phyloP scores from a whole-genome alignment of 1,284 basidiomycete genomes.

The Lentinula novae-zelandiae region DNA sequence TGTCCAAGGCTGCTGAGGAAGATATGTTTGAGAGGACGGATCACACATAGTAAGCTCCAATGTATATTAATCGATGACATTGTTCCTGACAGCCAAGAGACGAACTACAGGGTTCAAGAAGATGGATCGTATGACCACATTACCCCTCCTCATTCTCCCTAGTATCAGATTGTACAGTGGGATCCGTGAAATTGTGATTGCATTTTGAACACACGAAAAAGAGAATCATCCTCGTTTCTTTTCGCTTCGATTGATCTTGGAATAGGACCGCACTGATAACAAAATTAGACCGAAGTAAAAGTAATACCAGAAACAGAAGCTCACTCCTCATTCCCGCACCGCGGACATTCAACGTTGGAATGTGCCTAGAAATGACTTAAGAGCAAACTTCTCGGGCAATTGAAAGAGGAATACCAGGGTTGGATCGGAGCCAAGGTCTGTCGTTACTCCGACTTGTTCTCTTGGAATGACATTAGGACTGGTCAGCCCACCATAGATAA shows the following conservation, averaged over 20 bases:
- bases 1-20: too few species aligned
- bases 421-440: constrained; percentile 87
- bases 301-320: constrained; percentile 23
- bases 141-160: constrained; percentile 12
- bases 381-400: constrained; percentile 1
- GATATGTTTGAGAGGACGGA: too few species aligned
- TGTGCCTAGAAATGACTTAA: constrained; percentile 49
- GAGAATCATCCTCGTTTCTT: constrained; percentile 88
- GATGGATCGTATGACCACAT: background rate
- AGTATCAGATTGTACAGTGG: constrained; percentile 39
- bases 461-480: constrained; percentile 35
- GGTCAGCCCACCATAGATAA: background rate
- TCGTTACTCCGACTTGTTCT: constrained; percentile 90
- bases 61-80: background rate
- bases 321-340: constrained; percentile 71
- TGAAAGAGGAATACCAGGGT: constrained; percentile 60
- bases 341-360: constrained; percentile 66
- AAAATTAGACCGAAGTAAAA: background rate
- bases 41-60: background rate
- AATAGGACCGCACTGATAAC: constrained; percentile 77
- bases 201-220: constrained; percentile 93
- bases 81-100: background rate
- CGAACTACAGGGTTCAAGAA: background rate
- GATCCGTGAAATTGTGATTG: constrained; percentile 75
- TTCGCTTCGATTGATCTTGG: constrained; percentile 93